phyloP scores from a whole-genome alignment of 2,329 filamentous ascomycete species.

The Aspergillus sp. region DNA sequence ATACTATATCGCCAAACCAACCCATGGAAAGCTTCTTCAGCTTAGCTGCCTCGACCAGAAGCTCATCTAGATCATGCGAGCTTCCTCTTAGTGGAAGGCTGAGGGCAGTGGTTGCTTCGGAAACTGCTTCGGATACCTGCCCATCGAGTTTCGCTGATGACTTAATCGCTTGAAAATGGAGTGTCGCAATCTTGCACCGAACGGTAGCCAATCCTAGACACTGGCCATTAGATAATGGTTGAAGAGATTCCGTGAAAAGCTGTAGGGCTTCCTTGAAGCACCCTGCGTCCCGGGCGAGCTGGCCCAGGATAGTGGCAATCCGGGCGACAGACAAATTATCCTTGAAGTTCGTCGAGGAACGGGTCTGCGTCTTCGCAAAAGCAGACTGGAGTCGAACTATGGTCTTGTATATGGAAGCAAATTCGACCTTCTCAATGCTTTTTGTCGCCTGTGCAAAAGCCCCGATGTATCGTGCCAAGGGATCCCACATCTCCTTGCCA shows the following conservation, averaged over 20 bases:
- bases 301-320: slow-evolving; percentile 36
- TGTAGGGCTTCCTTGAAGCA: slow-evolving; percentile 41
- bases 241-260: slow-evolving; percentile 33
- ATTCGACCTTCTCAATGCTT: slow-evolving; percentile 36
- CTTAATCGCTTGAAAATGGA: slow-evolving; percentile 35
- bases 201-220: slow-evolving; percentile 37
- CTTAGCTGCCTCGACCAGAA: slow-evolving; percentile 43
- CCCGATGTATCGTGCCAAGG: slow-evolving; percentile 41
- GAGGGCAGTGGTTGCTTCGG: slow-evolving; percentile 35
- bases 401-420: slow-evolving; percentile 35
- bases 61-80: slow-evolving; percentile 42
- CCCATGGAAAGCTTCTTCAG: slow-evolving; percentile 44
- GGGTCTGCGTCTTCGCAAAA: slow-evolving; percentile 29
- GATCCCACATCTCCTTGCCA: slow-evolving; percentile 44
- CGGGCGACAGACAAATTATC: slow-evolving; percentile 31
- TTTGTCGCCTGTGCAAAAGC: slow-evolving; percentile 35
- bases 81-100: slow-evolving; percentile 41
- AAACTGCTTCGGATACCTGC: slow-evolving; percentile 26
- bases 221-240: slow-evolving; percentile 30
- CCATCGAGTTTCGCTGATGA: slow-evolving; percentile 21
- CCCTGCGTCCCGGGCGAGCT: slow-evolving; percentile 42
- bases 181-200: slow-evolving; percentile 39
- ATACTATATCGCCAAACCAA: slow-evolving; percentile 33
- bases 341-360: slow-evolving; percentile 17
- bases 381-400: slow-evolving; percentile 37